A percentile compares a stretch with the other conserved stretches of the same genome.
These are phyloP conservation scores for Breynia disticha DNA, from an alignment of 441 rosid species.

Conservation along the genomic window DNA sequence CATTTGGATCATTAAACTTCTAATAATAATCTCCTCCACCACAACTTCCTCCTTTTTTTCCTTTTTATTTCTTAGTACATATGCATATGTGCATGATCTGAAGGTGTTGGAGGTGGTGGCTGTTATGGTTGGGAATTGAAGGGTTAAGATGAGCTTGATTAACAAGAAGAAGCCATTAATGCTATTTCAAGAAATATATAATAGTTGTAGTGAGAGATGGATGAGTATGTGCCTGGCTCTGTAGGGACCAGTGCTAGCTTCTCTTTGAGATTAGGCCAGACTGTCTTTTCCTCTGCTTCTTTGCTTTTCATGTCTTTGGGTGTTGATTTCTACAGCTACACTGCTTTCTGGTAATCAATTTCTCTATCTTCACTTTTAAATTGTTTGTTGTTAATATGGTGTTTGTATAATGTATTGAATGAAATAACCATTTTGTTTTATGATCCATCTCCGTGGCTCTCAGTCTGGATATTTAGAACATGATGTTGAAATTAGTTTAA, in stretches of 20 bases:
- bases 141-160: neutral
- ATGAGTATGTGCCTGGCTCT: constrained; percentile 50
- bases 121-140: neutral
- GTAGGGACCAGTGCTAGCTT: constrained; percentile 67
- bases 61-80: too few species aligned
- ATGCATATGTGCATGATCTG: too few species aligned
- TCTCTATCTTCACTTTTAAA: neutral
- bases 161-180: constrained; percentile 8
- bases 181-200: constrained; percentile 11
- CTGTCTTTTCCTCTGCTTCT: constrained; percentile 60
- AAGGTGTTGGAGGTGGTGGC: too few species aligned
- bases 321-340: constrained; percentile 71
- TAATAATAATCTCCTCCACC: neutral
- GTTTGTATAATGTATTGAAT: neutral
- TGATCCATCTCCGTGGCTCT: too few species aligned
- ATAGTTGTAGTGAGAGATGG: constrained; percentile 21
- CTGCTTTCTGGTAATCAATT: constrained; percentile 63
- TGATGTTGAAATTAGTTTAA: too few species aligned
- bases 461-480: too few species aligned
- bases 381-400: neutral
- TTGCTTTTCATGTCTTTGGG: constrained; percentile 76
- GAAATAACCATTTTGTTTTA: neutral
- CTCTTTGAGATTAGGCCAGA: constrained; percentile 71
- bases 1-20: neutral
- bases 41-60: neutral